Evolutionary conservation across 1,284 basidiomycete genomes (phyloP).

Genomic region (Fomitopsis pinicola): DNA sequence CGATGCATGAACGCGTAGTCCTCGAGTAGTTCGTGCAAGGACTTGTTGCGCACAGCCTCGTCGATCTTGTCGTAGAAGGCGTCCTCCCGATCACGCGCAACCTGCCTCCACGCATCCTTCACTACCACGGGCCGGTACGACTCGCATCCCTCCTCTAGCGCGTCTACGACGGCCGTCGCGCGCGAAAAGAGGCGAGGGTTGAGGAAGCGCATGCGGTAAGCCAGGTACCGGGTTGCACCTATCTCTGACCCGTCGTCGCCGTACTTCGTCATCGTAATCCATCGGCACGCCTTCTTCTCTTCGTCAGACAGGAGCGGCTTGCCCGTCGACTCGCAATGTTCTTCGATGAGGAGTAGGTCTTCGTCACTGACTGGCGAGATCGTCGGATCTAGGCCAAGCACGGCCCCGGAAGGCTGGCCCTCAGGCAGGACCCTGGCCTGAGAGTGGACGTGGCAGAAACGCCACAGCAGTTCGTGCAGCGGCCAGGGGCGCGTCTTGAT

Average conservation of each 20-base stretch:
- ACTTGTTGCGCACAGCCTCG: not conserved
- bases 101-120: slow-evolving; percentile 15
- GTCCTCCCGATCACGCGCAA: slow-evolving; percentile 4
- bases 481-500: slow-evolving; percentile 1
- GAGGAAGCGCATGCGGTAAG: slow-evolving; percentile 7
- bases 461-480: not conserved
- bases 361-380: not conserved
- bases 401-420: not conserved
- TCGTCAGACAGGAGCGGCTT: not conserved
- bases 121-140: slow-evolving; percentile 2
- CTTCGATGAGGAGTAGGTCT: not conserved
- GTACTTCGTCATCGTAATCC: not conserved
- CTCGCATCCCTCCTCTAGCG: not conserved
- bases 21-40: no score
- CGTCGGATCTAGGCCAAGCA: slow-evolving; percentile 1
- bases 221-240: slow-evolving; percentile 1
- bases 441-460: not conserved
- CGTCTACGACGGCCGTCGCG: slow-evolving; percentile 9
- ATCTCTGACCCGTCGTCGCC: not conserved
- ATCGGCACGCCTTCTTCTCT: slow-evolving; percentile 2
- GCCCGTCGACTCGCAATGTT: not conserved
- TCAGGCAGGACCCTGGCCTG: no score
- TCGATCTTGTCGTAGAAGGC: not conserved
- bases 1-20: no score
- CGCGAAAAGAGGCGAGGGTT: slow-evolving; percentile 13